Conservation (phyloP, 176 grass and related monocot species). For the Melocanna baccifera region DNA sequence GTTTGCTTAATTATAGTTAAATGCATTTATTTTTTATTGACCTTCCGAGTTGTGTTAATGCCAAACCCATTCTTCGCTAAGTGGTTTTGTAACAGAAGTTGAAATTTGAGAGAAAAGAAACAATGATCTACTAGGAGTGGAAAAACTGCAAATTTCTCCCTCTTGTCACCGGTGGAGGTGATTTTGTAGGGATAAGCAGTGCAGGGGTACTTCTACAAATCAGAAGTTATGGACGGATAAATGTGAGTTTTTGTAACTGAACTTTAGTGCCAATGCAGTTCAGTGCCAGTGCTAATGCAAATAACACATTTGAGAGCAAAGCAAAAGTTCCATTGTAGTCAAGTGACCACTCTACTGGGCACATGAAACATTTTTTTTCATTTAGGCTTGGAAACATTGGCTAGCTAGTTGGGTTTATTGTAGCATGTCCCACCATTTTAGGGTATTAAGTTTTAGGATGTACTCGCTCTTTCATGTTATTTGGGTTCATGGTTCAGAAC, state of each 20-base stretch:
- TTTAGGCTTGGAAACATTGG: neutral
- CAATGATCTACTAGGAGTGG: neutral
- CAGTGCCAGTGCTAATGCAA: neutral
- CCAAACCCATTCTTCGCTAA: neutral
- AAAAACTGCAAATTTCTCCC: neutral
- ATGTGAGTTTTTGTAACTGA: neutral
- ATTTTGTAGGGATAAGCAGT: neutral
- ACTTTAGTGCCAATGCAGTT: neutral
- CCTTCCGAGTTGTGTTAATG: neutral
- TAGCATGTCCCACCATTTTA: neutral
- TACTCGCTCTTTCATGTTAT: neutral
- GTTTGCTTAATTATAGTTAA: neutral
- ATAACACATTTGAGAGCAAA: neutral
- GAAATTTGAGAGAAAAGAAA: neutral
- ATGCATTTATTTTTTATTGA: conserved; percentile 4
- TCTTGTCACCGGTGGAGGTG: neutral
- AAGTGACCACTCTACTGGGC: neutral
- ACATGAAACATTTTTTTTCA: neutral
- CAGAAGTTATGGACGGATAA: neutral
- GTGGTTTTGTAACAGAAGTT: neutral
- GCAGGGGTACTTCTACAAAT: neutral
- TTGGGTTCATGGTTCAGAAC: neutral
- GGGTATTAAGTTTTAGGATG: neutral
- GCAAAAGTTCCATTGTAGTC: neutral
- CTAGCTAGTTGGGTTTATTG: neutral